Evolutionary conservation across 176 grass and related monocot species (phyloP), one percentile per base, ranked within the genome.

Genomic region (Eleusine indica): DNA sequence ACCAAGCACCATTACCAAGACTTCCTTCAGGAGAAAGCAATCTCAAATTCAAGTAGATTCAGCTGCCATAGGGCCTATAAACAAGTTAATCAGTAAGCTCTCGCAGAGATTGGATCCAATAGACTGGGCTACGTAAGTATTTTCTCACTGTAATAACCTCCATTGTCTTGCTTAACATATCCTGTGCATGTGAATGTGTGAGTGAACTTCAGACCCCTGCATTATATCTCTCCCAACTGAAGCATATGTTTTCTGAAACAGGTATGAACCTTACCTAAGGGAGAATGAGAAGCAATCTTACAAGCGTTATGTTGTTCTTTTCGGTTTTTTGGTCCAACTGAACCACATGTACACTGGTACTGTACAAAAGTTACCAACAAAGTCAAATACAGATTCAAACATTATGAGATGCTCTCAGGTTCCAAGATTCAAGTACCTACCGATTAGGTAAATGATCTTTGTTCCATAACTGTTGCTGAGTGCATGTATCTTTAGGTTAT

Each of bases 211-310:
- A 88, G 68, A 75, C 29, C 15, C 21, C 22, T 80, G 56, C 9
- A 46, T 25, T 6, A 12, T 9, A 77, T 73, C 72, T 61, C 41
- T 82, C 5, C 48, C 68, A 69, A 80, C 46, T 84, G 48, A 83
- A 80, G 49, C 62, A 46, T 30, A 4, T 78, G 18, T 90, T 41
- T 84, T 16, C 77, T 89, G 47, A 76, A 91, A 87, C 90, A 99
- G 97, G 88, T 99, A 99, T 82, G 97, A 99, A 71, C 75, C 91
- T 74, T 99, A 99, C 75, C 73, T 99, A 19, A 96, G 97, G 97
- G 93, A 96, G 91, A 99, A 99, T 74, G 97, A 99, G 93, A 96
- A 99, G 84, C 97, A 99, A 87, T 99, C 91, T 85, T 99, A 99
- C 86, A 99, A 96, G 88, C 88, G 93, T 39, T 94, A 89, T 67